Base-by-base conservation (phyloP, 257 asterid species). In the Jacaranda mimosifolia region DNA sequence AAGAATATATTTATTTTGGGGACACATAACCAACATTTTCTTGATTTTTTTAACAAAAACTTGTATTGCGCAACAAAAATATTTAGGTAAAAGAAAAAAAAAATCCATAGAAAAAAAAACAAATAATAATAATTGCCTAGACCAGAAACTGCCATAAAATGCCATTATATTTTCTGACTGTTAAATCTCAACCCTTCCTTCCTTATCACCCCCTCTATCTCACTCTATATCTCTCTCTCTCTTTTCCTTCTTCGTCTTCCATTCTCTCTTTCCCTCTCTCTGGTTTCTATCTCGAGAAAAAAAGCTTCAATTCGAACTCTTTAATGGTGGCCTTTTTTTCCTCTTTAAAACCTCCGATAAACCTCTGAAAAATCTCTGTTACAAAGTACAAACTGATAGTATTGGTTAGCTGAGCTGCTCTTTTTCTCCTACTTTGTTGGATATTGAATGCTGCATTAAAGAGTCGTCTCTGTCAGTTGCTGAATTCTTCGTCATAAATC, bases 161-260 rank as follows among this genome's bases (percentile, higher is more conserved):
- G 90, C 86, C 94, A 92, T 67, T 75, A 72, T 64, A 82, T 58
- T 86, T 26, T 85, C 97, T 86, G 96, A 82, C 91, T 80, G 81
- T 91, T 89, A 83, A 94, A 94, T 90, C 97, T 94, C 97, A 80
- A 66, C 98, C 98, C 96, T 89, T 89, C 97, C 86, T 94, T 83
- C 91, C 97, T 92, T 94, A 94, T 94, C 98, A 78, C 91, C 65
- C 87, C 74, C 85, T 84, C 64, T 78, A 77, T 42, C 52, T 79
- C 45, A 7, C 3, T 7, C 70, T 76, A 71, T 73, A 72, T 84
- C 64, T 79, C 81, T 64, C 48, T 74, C 75, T 58, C 40, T 49
- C 53, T 48, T 15, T 69, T 66, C 80, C 73, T 74, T 65, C 79
- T 51, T 74, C 59, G 70, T 39, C 38, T 62, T 17, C 68, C 45